Conservation (phyloP, 768 basidiomycete species). For the Lactarius quietus region DNA sequence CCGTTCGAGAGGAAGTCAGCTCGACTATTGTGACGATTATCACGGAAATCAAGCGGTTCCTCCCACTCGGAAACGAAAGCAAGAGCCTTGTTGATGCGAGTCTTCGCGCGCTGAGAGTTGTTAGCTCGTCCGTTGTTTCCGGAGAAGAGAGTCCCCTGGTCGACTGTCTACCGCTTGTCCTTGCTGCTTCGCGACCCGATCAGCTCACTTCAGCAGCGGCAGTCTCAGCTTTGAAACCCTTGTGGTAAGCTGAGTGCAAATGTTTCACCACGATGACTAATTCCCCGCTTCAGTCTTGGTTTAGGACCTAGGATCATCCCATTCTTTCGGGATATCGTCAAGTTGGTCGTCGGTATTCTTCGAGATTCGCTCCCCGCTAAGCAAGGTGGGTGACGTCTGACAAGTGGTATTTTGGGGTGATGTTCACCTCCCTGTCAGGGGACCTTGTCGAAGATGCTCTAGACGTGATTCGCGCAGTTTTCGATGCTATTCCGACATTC, state of each 20-base stretch:
- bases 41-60: constrained; percentile 44
- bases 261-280: constrained; percentile 21
- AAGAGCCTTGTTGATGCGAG: constrained; percentile 43
- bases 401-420: not conserved
- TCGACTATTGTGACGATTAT: constrained; percentile 53
- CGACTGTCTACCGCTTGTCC: constrained; percentile 53
- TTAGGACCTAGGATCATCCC: constrained; percentile 90
- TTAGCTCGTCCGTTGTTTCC: constrained; percentile 53
- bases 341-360: constrained; percentile 50
- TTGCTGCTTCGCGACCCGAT: constrained; percentile 46
- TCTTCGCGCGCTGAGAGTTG: constrained; percentile 55
- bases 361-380: constrained; percentile 36
- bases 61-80: constrained; percentile 40
- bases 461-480: constrained; percentile 59
- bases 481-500: constrained; percentile 78
- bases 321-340: constrained; percentile 67
- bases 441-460: constrained; percentile 37
- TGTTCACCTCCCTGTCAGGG: constrained; percentile 26
- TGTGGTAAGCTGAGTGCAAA: constrained; percentile 48
- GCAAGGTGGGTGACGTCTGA: constrained; percentile 18
- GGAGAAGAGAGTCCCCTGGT: constrained; percentile 68
- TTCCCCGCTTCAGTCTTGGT: constrained; percentile 45
- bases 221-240: constrained; percentile 51
- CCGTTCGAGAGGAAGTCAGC: constrained; percentile 50
- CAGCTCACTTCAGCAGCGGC: constrained; percentile 40